Conservation (phyloP, 2,329 filamentous ascomycete species). For the Ramularia endophylla region DNA sequence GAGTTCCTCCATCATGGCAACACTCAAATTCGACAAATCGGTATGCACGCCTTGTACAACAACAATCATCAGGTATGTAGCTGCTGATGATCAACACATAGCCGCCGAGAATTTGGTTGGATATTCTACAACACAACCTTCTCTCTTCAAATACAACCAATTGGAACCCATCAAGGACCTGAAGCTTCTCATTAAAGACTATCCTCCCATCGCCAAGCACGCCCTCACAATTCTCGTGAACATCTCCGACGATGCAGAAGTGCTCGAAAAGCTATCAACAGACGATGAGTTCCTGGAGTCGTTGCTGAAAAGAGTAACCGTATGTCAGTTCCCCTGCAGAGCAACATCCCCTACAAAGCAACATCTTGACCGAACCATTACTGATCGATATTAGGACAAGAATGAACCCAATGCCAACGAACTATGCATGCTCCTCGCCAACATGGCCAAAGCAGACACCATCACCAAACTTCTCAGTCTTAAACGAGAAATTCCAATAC, state of each 20-base stretch:
- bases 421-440: constrained; percentile 86
- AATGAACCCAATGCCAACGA: constrained; percentile 79
- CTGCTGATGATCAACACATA: constrained; percentile 28
- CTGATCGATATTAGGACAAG: constrained; percentile 46
- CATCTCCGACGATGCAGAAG: constrained; percentile 67
- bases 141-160: constrained; percentile 76
- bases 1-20: constrained; percentile 91
- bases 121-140: constrained; percentile 68
- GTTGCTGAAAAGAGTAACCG: constrained; percentile 66
- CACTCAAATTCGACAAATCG: constrained; percentile 78
- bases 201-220: constrained; percentile 90
- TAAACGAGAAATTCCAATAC: constrained; percentile 61
- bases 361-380: constrained; percentile 1
- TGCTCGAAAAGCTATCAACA: constrained; percentile 64
- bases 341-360: too few species aligned
- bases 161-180: constrained; percentile 77
- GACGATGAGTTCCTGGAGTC: constrained; percentile 78
- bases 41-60: constrained; percentile 39
- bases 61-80: constrained; percentile 1
- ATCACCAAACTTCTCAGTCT: constrained; percentile 63
- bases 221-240: constrained; percentile 88
- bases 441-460: constrained; percentile 74
- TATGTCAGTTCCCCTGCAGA: constrained; percentile 58
- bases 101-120: constrained; percentile 83
- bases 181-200: constrained; percentile 79